Base-by-base conservation (phyloP, 495 filamentous ascomycete species). In the Penicillium turbatum region DNA sequence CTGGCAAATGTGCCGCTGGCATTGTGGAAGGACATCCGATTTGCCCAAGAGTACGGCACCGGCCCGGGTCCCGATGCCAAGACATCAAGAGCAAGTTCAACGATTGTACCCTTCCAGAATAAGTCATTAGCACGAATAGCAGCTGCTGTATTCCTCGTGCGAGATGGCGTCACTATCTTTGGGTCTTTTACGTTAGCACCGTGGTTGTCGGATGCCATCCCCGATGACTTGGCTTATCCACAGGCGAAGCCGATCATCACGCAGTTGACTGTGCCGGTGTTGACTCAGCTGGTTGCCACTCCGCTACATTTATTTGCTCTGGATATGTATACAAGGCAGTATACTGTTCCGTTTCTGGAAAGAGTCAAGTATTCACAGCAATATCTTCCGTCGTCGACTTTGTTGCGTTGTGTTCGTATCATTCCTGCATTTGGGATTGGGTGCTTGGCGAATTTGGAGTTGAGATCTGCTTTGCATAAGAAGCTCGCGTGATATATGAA, bases 121-220 rank as follows among this genome's bases (percentile, higher is more conserved):
- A 37, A 44, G 16, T 46, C 55, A 16, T 43, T 59, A 6, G 56
- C 66, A 4, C 52, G 45, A 24, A 48, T 63, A 5, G 66, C 61
- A 5, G 63, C 61, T 16, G 59, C 60, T 27, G 56, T 65, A 2
- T 93, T 95, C 69, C 79, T 87, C 0, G 10, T 69, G 13, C 69
- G 71, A 13, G 71, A 73, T 42, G 57, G 62, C 34, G 57, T 71
- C 0, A 73, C 71, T 11, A 72, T 73, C 29, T 72, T 66, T 39
- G 69, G 67, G 0, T 73, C 66, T 0, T 73, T 73, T 15, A 72
- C 67, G 3, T 61, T 73, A 15, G 65, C 68, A 0, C 61, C 65
- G 0, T 53, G 48, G 21, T 44, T 63, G 13, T 56, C 66, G 8
- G 49, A 40, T 0, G 49, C 48, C 2, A 63, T 72, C 42, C 69